Evolutionary conservation across 768 basidiomycete species (phyloP).

Genomic region (Coprinopsis sp.): DNA sequence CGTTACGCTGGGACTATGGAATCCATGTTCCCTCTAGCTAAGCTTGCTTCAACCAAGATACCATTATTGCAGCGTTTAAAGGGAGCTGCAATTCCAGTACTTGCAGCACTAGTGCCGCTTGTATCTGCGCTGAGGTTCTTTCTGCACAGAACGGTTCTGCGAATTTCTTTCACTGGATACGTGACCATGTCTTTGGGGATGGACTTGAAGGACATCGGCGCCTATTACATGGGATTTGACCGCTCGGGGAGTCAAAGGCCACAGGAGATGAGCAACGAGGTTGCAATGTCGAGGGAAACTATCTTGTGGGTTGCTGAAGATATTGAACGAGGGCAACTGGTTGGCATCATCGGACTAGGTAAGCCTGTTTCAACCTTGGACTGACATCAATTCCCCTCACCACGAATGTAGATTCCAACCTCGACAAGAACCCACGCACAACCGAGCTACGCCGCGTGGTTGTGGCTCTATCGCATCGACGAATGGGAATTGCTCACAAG

Average conservation of each 20-base stretch:
- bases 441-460: slow-evolving; percentile 19
- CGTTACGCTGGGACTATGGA: not conserved
- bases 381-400: not conserved
- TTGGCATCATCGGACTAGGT: slow-evolving; percentile 3
- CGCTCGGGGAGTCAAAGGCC: not conserved
- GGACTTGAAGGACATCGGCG: slow-evolving; percentile 5
- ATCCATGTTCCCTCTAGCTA: not conserved
- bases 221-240: not conserved
- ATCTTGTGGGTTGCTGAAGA: slow-evolving; percentile 3
- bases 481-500: slow-evolving; percentile 14
- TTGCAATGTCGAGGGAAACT: not conserved
- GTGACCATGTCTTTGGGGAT: not conserved
- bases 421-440: slow-evolving; percentile 1
- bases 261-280: not conserved
- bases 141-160: not conserved
- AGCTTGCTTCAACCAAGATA: not conserved
- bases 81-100: too few relatives aligned
- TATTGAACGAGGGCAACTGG: not conserved
- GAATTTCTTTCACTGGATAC: not conserved
- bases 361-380: not conserved
- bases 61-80: too few relatives aligned
- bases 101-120: not conserved
- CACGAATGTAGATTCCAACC: not conserved
- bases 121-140: not conserved
- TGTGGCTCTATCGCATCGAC: slow-evolving; percentile 12